A percentile compares a stretch with the other conserved stretches of the same genome.
These are phyloP conservation scores for Dictyostelium firmibasis DNA, from an alignment of 78 protist genomes.

Conservation along the genomic window DNA sequence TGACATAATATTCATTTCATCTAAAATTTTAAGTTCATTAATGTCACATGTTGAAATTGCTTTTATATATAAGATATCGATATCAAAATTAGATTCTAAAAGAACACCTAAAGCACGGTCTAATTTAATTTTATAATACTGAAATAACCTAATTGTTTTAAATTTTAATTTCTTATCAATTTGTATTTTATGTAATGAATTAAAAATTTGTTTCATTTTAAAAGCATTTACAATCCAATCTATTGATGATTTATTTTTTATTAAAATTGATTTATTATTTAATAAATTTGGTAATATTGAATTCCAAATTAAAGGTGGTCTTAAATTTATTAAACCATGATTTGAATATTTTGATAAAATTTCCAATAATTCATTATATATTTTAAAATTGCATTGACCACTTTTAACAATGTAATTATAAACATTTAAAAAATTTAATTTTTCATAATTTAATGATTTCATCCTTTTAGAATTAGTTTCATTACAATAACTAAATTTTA, in stretches of 20 bases:
- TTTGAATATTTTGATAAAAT: background rate
- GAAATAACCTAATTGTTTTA: background rate
- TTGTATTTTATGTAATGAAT: background rate
- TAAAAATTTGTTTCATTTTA: background rate
- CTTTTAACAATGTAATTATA: background rate
- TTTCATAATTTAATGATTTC: background rate
- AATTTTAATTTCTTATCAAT: background rate
- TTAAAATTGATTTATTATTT: background rate
- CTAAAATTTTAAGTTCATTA: background rate
- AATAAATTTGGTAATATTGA: background rate
- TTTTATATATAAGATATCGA: background rate
- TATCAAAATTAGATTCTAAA: background rate
- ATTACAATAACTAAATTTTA: background rate
- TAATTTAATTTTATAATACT: background rate
- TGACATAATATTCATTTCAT: background rate
- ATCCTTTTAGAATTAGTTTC: background rate
- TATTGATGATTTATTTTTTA: background rate
- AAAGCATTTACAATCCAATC: background rate
- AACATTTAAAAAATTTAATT: background rate
- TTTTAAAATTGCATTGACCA: background rate
- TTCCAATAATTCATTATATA: background rate
- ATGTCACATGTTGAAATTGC: background rate
- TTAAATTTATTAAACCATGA: background rate
- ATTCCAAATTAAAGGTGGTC: background rate
- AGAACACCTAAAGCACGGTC: background rate